Percentiles rank a stretch among this genome's conserved stretches.
phyloP scores from a whole-genome alignment of 176 grass and related monocot species.

The Hyparrhenia diplandra region DNA sequence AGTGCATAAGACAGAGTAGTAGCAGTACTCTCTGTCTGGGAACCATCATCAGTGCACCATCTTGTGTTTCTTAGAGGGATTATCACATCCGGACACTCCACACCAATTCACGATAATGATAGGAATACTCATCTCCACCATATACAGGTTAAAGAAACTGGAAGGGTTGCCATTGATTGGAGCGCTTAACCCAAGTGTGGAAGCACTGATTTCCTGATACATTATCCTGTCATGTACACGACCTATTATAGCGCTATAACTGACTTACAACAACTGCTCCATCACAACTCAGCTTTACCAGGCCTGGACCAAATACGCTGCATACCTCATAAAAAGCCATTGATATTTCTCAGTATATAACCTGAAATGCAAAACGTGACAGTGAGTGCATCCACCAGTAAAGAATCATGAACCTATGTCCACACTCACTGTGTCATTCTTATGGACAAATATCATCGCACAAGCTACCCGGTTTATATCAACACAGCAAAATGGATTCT shows the following conservation, averaged over 20 bases:
- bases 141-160: neutral
- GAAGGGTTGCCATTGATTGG: neutral
- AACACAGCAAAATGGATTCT: neutral
- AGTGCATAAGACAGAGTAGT: neutral
- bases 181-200: neutral
- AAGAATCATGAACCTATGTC: neutral
- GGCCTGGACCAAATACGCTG: neutral
- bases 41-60: neutral
- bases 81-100: neutral
- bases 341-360: slow-evolving; percentile 3
- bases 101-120: neutral
- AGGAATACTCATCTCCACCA: neutral
- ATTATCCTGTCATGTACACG: neutral
- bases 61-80: neutral
- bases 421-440: neutral
- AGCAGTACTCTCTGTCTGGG: too few relatives aligned
- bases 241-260: neutral
- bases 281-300: neutral
- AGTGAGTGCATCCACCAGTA: neutral
- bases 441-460: neutral
- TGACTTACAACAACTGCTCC: neutral
- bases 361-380: neutral
- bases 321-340: neutral
- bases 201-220: neutral
- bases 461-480: neutral